Conservation (phyloP, 306 rosid genomes). For the Senna siamea region DNA sequence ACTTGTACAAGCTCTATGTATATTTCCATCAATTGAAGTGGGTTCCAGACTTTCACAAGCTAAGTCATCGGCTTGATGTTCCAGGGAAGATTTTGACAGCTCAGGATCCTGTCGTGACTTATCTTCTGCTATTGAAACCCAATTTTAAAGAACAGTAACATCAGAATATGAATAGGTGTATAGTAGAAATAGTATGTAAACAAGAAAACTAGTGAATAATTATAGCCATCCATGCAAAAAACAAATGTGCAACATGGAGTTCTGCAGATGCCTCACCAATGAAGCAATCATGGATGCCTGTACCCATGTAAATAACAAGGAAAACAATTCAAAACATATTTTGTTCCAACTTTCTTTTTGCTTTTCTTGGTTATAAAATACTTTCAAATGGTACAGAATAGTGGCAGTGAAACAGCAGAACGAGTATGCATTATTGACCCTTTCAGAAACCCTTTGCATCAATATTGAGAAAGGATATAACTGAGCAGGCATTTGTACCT, state of each 20-base stretch:
- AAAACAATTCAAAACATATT: background rate
- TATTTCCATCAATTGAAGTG: slow-evolving; percentile 43
- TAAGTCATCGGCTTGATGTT: slow-evolving; percentile 47
- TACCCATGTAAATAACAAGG: slow-evolving; percentile 16
- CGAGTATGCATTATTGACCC: background rate
- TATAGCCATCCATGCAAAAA: background rate
- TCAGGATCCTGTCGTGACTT: slow-evolving; percentile 54
- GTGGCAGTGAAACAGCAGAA: background rate
- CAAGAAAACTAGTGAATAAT: background rate
- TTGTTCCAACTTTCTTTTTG: background rate
- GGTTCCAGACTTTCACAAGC: slow-evolving; percentile 51
- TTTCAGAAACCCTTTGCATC: slow-evolving; percentile 10
- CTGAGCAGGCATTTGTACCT: slow-evolving; percentile 55
- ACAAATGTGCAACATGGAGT: background rate
- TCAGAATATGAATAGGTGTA: slow-evolving; percentile 9
- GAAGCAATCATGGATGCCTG: slow-evolving; percentile 1
- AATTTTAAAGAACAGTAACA: slow-evolving; percentile 2
- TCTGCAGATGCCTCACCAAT: slow-evolving; percentile 2
- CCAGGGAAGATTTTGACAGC: slow-evolving; percentile 47
- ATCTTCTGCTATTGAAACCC: slow-evolving; percentile 60
- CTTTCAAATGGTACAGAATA: background rate
- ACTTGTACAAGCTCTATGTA: slow-evolving; percentile 44
- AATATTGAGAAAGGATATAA: background rate
- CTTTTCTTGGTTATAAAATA: background rate
- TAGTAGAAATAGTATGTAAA: background rate